Conservation (phyloP, 225 moss, liverwort and hornwort species). For the Anthoceros angustus region DNA sequence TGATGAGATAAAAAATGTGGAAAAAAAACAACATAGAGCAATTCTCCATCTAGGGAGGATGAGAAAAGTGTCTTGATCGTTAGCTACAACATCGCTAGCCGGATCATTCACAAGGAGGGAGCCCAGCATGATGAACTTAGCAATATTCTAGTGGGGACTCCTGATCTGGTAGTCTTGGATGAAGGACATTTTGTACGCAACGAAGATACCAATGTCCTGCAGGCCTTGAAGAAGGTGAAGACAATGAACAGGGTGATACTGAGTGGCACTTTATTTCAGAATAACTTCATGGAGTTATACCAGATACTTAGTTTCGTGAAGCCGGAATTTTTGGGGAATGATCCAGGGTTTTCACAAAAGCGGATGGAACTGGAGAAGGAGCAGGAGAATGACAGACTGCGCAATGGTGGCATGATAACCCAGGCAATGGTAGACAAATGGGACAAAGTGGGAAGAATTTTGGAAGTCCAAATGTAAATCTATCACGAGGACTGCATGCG, state of each 20-base stretch:
- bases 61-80: slow-evolving; percentile 51
- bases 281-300: slow-evolving; percentile 86
- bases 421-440: too few relatives aligned
- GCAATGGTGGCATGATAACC: too few relatives aligned
- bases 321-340: slow-evolving; percentile 48
- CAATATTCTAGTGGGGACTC: slow-evolving; percentile 32
- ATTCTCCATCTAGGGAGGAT: slow-evolving; percentile 30
- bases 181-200: slow-evolving; percentile 82
- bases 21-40: background rate
- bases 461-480: too few relatives aligned
- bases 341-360: slow-evolving; percentile 13
- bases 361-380: slow-evolving; percentile 22
- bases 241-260: slow-evolving; percentile 71
- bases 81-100: slow-evolving; percentile 26
- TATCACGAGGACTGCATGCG: background rate
- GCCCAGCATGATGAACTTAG: slow-evolving; percentile 7
- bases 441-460: background rate
- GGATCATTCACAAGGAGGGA: slow-evolving; percentile 10
- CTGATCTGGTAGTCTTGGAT: slow-evolving; percentile 69
- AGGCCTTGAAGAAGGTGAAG: slow-evolving; percentile 48
- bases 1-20: slow-evolving; percentile 19
- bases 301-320: slow-evolving; percentile 62
- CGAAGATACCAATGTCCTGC: slow-evolving; percentile 44
- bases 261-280: slow-evolving; percentile 88
- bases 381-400: background rate